A percentile compares a stretch with the other conserved stretches of the same genome.
These are phyloP conservation scores for Candolleomyces eurysporus DNA, from an alignment of 768 basidiomycete genomes.

Conservation along the genomic window DNA sequence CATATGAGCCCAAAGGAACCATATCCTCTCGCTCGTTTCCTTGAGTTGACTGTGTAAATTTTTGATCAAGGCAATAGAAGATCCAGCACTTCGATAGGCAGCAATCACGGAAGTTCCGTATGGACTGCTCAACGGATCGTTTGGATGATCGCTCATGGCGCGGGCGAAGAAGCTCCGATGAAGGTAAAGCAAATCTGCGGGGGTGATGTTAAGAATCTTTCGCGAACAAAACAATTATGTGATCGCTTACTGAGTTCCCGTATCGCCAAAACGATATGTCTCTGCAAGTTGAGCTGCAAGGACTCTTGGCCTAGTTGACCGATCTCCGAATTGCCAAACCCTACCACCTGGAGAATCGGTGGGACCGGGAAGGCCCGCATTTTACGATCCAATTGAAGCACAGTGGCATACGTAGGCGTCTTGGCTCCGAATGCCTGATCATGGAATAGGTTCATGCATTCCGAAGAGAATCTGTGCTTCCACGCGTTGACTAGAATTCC, in stretches of 20 bases:
- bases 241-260: slow-evolving; percentile 60
- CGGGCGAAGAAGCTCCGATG: slow-evolving; percentile 75
- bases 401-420: slow-evolving; percentile 63
- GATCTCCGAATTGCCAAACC: slow-evolving; percentile 54
- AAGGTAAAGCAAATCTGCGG: slow-evolving; percentile 62
- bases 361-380: slow-evolving; percentile 68
- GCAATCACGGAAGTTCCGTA: slow-evolving; percentile 74
- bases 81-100: slow-evolving; percentile 71
- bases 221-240: not conserved
- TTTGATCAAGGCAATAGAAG: slow-evolving; percentile 67
- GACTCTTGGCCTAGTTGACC: slow-evolving; percentile 29
- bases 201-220: slow-evolving; percentile 6
- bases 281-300: slow-evolving; percentile 54
- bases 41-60: slow-evolving; percentile 65
- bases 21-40: slow-evolving; percentile 61
- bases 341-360: slow-evolving; percentile 62
- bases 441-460: slow-evolving; percentile 67
- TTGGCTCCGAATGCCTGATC: slow-evolving; percentile 73
- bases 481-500: slow-evolving; percentile 52
- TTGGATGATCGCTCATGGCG: slow-evolving; percentile 70
- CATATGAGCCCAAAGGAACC: slow-evolving; percentile 62
- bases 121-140: slow-evolving; percentile 69
- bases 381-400: slow-evolving; percentile 66
- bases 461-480: slow-evolving; percentile 68
- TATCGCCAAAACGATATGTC: slow-evolving; percentile 67